Percentiles rank a stretch among this genome's conserved stretches.
phyloP scores from a whole-genome alignment of 805 yeast genomes.

The Zygosaccharomyces siamensis region DNA sequence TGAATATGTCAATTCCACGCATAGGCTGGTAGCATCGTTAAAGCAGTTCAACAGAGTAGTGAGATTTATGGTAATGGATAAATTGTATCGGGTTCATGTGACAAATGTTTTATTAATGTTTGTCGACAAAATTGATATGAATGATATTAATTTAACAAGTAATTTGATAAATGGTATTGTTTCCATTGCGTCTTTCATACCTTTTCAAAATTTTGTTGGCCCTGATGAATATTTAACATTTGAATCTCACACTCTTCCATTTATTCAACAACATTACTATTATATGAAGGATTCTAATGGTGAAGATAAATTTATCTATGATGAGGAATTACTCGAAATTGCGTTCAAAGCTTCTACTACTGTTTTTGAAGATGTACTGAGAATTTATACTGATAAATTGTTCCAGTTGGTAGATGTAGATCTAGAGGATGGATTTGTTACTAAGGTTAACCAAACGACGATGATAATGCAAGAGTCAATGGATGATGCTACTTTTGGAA shows the following conservation, averaged over 20 bases:
- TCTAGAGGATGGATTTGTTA: slow-evolving; percentile 34
- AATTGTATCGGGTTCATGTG: slow-evolving; percentile 69
- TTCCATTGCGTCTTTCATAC: slow-evolving; percentile 64
- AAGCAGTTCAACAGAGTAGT: slow-evolving; percentile 60
- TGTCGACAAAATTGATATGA: slow-evolving; percentile 81
- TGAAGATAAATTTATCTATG: slow-evolving; percentile 36
- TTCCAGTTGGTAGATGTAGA: slow-evolving; percentile 58
- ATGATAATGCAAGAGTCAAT: slow-evolving; percentile 52
- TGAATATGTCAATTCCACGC: slow-evolving; percentile 66
- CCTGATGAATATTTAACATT: slow-evolving; percentile 39
- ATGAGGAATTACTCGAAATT: slow-evolving; percentile 42
- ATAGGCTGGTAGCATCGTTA: slow-evolving; percentile 70
- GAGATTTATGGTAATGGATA: slow-evolving; percentile 59
- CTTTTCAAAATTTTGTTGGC: slow-evolving; percentile 53
- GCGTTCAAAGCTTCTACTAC: slow-evolving; percentile 73
- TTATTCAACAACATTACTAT: slow-evolving; percentile 60
- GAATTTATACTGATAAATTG: slow-evolving; percentile 51
- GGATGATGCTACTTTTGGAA: slow-evolving; percentile 49
- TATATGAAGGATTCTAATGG: slow-evolving; percentile 37
- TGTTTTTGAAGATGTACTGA: slow-evolving; percentile 57
- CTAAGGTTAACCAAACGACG: slow-evolving; percentile 43
- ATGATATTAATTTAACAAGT: slow-evolving; percentile 71
- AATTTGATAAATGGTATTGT: slow-evolving; percentile 66
- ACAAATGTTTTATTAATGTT: slow-evolving; percentile 66
- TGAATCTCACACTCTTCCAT: slow-evolving; percentile 44